Base-by-base conservation (phyloP, 2,329 filamentous ascomycete genomes). In the Emergomyces orientalis region DNA sequence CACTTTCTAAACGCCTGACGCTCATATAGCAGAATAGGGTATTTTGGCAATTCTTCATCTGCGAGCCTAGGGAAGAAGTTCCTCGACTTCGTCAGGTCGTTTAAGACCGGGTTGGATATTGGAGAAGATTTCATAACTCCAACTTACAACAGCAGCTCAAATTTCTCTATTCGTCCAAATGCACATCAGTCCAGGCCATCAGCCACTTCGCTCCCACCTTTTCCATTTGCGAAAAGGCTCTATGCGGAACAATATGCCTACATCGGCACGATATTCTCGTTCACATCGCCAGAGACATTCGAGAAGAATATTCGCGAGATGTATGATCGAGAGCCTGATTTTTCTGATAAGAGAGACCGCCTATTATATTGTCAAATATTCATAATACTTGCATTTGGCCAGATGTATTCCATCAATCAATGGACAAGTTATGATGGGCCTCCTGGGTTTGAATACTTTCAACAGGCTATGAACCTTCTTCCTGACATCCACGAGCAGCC, bases 351-450 rank as follows among this genome's bases (percentile, higher is more conserved):
- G 25, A 77, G 82, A 39, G 76, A 76, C 2, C 82, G 81, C 60
- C 75, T 84, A 0, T 71, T 73, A 0, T 81, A 81, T 64, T 81
- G 81, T 62, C 81, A 84, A 60, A 72, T 82, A 3, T 72, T 84
- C 2, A 71, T 83, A 47, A 78, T 84, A 5, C 73, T 84, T 11
- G 81, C 82, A 0, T 83, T 82, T 66, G 82, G 82, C 0, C 78
- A 83, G 65, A 76, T 84, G 66, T 85, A 84, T 67, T 83, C 81
- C 2, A 76, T 84, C 57, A 85, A 85, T 65, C 80, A 83, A 61
- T 82, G 80, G 79, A 78, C 80, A 0, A 77, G 78, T 55, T 77
- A 76, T 67, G 77, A 80, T 49, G 80, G 81, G 0, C 82, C 82
- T 0, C 82, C 82, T 0, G 82, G 82, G 0, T 84, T 84, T 67